Base-by-base conservation (phyloP, 805 yeast species). In the Zygoascus flipseniorum region DNA sequence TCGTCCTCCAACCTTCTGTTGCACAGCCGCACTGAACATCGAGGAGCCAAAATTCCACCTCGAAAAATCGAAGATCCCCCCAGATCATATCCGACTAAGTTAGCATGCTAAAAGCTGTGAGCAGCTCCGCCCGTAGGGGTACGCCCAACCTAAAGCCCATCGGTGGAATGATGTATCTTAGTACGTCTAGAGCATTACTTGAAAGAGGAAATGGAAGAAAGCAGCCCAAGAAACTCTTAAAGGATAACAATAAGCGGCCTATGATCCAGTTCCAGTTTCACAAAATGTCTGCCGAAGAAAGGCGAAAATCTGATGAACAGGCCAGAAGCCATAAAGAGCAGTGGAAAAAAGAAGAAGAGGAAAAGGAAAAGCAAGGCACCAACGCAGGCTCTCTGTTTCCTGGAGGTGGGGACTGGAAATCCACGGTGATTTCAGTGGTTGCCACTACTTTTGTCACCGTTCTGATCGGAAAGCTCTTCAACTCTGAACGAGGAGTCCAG, bases 391-490 rank as follows among this genome's bases (percentile, higher is more conserved):
- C 49, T 8, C 52, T 54, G 1, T 49, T 49, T 5, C 19, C 23
- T 11, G 45, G 53, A 39, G 26, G 26, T 18, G 39, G 39, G 28
- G 52, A 49, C 23, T 44, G 48, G 53, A 18, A 48, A 26, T 41
- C 31, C 19, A 5, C 35, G 2, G 14, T 44, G 19, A 14, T 26
- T 31, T 43, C 54, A 13, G 28, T 55, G 8, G 55, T 31, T 5
- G 57, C 55, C 6, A 47, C 57, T 16, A 31, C 37, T 23, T 26
- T 51, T 14, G 42, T 54, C 10, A 31, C 56, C 11, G 31, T 50
- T 19, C 11, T 53, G 11, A 43, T 56, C 10, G 23, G 46, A 31
- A 53, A 37, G 13, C 26, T 44, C 19, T 35, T 35, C 39, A 35
- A 35, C 39, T 35, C 39, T 11, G 39, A 35, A 35, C 16, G 35